A percentile compares a stretch with the other conserved stretches of the same genome.
Evolutionary conservation across 2,329 filamentous ascomycete species (phyloP).

Genomic region (Paecilomyces sp.): DNA sequence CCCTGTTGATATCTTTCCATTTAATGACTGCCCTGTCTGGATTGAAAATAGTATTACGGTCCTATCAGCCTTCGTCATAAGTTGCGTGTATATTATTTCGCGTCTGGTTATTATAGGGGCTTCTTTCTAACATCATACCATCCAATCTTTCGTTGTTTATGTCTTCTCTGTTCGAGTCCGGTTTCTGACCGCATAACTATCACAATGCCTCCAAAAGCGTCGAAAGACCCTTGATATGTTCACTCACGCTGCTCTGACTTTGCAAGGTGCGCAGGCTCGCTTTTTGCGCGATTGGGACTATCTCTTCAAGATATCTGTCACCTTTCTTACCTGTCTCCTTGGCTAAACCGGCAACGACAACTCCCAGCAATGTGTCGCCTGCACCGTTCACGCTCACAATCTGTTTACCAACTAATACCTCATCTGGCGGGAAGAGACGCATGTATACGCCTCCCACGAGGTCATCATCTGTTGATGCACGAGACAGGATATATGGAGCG

Average conservation of each 20-base stretch:
- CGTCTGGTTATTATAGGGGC: too few relatives aligned
- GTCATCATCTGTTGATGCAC: slow-evolving; percentile 46
- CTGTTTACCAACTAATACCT: slow-evolving; percentile 53
- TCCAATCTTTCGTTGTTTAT: too few relatives aligned
- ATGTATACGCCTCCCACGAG: slow-evolving; percentile 81
- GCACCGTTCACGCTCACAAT: slow-evolving; percentile 89
- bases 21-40: too few relatives aligned
- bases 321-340: slow-evolving; percentile 37
- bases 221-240: slow-evolving; percentile 18
- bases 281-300: slow-evolving; percentile 73
- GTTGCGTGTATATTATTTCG: too few relatives aligned
- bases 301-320: slow-evolving; percentile 48
- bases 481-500: slow-evolving; percentile 64
- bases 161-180: too few relatives aligned
- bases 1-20: too few relatives aligned
- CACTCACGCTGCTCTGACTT: slow-evolving; percentile 62
- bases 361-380: slow-evolving; percentile 86
- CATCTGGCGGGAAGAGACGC: slow-evolving; percentile 61
- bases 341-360: slow-evolving; percentile 70
- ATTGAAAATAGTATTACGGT: too few relatives aligned
- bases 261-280: slow-evolving; percentile 73
- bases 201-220: slow-evolving; percentile 4
- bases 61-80: too few relatives aligned
- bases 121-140: too few relatives aligned
- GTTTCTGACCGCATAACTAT: too few relatives aligned